Percentiles rank a stretch among this genome's conserved stretches.
Evolutionary conservation across 768 basidiomycete species (phyloP).

Genomic region (Lactarius akahatsu): DNA sequence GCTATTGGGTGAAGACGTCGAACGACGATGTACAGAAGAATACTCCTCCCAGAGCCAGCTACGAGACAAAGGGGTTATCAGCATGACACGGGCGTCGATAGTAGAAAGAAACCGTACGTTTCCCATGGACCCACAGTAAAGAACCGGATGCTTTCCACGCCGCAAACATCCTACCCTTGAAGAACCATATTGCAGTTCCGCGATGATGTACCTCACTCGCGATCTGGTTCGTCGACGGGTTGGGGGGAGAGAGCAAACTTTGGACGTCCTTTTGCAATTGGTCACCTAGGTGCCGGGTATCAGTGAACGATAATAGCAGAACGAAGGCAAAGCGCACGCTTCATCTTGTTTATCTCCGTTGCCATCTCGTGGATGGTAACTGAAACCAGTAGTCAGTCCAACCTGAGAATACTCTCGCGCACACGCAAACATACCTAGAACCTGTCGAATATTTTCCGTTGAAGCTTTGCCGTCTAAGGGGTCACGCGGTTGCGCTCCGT

Average conservation of each 20-base stretch:
- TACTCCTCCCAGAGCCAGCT: slow-evolving; percentile 16
- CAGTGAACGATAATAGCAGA: too few species aligned
- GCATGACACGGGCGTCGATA: too few species aligned
- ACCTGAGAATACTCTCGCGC: background rate
- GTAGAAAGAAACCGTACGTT: background rate
- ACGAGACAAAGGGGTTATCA: background rate
- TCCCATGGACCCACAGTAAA: slow-evolving; percentile 18
- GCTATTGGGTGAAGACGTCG: background rate
- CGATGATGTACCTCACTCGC: background rate
- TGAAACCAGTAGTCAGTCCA: background rate
- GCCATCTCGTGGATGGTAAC: background rate
- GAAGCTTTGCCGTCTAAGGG: slow-evolving; percentile 8
- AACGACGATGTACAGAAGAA: background rate
- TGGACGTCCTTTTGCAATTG: slow-evolving; percentile 2
- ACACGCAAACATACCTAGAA: background rate
- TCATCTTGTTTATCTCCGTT: slow-evolving; percentile 7
- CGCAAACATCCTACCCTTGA: background rate
- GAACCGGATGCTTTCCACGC: slow-evolving; percentile 10
- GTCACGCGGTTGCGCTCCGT: background rate
- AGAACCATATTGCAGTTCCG: slow-evolving; percentile 12
- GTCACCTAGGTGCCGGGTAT: background rate
- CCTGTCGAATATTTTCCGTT: background rate
- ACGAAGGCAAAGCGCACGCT: background rate
- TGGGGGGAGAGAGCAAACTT: slow-evolving; percentile 7
- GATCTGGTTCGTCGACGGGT: slow-evolving; percentile 12